These are phyloP conservation scores for Chaetomiaceae sp. DNA, from an alignment of 2,329 filamentous ascomycete genomes.

Conservation along the genomic window DNA sequence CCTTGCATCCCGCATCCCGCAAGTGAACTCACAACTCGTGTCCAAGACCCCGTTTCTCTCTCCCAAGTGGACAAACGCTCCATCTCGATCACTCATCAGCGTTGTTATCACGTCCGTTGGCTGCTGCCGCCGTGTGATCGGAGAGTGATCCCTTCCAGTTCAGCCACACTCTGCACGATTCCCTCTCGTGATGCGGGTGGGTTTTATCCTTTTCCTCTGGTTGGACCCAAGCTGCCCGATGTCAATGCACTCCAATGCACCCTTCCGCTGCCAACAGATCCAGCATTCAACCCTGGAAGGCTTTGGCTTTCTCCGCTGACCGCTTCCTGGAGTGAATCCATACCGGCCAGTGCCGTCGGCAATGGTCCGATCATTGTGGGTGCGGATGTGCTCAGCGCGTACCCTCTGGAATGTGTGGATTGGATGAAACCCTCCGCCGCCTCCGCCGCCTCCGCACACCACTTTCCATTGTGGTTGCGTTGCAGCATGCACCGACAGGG, in stretches of 20 bases:
- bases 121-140: not conserved
- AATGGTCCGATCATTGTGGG: slow-evolving; percentile 1
- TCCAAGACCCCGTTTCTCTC: too few relatives aligned
- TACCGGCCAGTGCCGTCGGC: not conserved
- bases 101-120: not conserved
- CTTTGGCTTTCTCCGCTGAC: slow-evolving; percentile 5
- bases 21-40: too few relatives aligned
- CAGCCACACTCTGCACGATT: slow-evolving; percentile 17
- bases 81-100: not conserved
- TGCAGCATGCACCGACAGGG: slow-evolving; percentile 8
- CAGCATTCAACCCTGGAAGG: not conserved
- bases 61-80: too few relatives aligned
- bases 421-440: slow-evolving; percentile 1
- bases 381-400: slow-evolving; percentile 3
- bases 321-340: too few relatives aligned
- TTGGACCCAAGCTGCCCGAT: slow-evolving; percentile 1
- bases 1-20: too few relatives aligned
- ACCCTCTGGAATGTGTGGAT: not conserved
- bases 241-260: slow-evolving; percentile 1
- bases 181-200: slow-evolving; percentile 19
- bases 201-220: not conserved
- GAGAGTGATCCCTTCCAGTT: not conserved
- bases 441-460: not conserved
- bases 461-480: not conserved
- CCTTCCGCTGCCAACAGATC: not conserved